These are phyloP conservation scores for Myxozyma neglecta DNA, from an alignment of 805 yeast species.

Conservation along the genomic window DNA sequence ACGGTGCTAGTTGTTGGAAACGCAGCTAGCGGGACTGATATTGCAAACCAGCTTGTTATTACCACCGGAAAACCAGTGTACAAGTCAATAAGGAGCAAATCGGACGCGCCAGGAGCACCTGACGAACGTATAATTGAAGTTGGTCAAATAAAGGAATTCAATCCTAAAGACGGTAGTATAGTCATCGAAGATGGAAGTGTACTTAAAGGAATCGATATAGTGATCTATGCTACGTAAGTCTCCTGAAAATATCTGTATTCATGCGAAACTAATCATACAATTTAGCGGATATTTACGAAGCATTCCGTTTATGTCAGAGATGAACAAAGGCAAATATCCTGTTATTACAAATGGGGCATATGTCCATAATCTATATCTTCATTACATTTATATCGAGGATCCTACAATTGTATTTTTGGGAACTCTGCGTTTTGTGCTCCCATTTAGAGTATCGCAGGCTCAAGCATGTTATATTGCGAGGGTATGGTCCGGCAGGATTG, in stretches of 20 bases:
- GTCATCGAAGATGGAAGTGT: constrained; percentile 51
- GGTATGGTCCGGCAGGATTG: constrained; percentile 56
- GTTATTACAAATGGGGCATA: constrained; percentile 50
- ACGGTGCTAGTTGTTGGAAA: constrained; percentile 69
- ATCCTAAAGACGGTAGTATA: constrained; percentile 44
- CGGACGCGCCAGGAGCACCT: constrained; percentile 19
- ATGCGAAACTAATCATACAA: background rate
- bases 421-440: constrained; percentile 59
- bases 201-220: constrained; percentile 51
- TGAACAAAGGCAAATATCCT: constrained; percentile 36
- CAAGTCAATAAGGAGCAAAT: constrained; percentile 52
- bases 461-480: constrained; percentile 61
- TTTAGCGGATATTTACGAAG: constrained; percentile 60
- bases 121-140: constrained; percentile 45
- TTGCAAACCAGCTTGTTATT: constrained; percentile 60
- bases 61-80: constrained; percentile 46
- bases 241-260: background rate
- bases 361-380: constrained; percentile 58
- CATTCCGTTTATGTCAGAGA: constrained; percentile 57
- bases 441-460: constrained; percentile 57
- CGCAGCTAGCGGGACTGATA: constrained; percentile 74
- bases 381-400: constrained; percentile 56
- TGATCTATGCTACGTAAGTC: constrained; percentile 61
- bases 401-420: constrained; percentile 67
- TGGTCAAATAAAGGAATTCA: constrained; percentile 47